Base-by-base conservation (phyloP, 2,329 filamentous ascomycete genomes). In the Aplosporella prunicola region DNA sequence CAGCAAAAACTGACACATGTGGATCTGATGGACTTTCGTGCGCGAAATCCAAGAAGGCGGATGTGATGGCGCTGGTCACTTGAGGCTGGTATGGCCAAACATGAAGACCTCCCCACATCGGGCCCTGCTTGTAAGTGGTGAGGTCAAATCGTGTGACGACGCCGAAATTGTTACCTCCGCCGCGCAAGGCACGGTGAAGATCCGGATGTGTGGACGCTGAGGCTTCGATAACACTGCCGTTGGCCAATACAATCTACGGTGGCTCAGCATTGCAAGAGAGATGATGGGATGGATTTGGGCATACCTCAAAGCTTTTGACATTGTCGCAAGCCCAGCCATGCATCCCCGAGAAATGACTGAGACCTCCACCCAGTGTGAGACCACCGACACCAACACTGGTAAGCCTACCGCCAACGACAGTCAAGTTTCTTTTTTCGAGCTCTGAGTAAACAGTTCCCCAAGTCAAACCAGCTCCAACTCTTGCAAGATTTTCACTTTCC, bases 291-390 rank as follows among this genome's bases (percentile, higher is more conserved):
- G n/a, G 15, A 23, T n/a, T n/a, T n/a, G n/a, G n/a, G n/a, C n/a
- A 4, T 27, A 27, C 25, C 16, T 31, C 29, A 18, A n/a, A 31
- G 10, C 10, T 31, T 2, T 11, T 9, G 16, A 31, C 29, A 6
- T 31, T 20, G 15, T 31, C 54, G 7, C 48, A 52, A 2, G 51
- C 47, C 10, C 46, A 40, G 7, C 53, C 53, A 14, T 50, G 46
- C 9, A 40, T 26, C 32, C 43, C 50, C 1, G 49, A 48, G 35
- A 53, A 51, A 40, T 45, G 49, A 1, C 50, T 53, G 10, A 56
- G 50, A n/a, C 51, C 51, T 30, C 51, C 51, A 11, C 50, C 49
- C 16, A 51, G 42, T 8, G 43, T 50, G 17, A 53, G n/a, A 3
- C 49, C 50, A 8, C 44, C 43, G 2, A 52, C 49, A 23, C 51